Evolutionary conservation across 495 filamentous ascomycete species (phyloP).

Genomic region (Aspergillus biplanus): DNA sequence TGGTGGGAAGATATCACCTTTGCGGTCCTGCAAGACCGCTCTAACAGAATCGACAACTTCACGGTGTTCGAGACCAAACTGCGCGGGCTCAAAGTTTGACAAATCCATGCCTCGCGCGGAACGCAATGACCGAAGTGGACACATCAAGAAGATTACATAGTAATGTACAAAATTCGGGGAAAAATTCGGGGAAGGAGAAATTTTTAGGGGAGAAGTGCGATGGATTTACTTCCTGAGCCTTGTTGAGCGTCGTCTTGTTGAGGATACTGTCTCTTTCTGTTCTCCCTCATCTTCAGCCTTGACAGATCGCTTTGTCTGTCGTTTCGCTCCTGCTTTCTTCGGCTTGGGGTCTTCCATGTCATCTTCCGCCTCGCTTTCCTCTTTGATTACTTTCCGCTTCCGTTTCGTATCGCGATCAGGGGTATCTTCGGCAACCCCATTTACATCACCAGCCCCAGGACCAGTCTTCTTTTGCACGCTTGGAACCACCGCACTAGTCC

Average conservation of each 20-base stretch:
- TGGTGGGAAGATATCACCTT: slow-evolving; percentile 43
- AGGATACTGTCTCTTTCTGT: slow-evolving; percentile 13
- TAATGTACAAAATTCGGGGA: background rate
- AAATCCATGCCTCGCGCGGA: background rate
- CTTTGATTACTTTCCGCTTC: slow-evolving; percentile 40
- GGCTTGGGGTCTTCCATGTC: slow-evolving; percentile 28
- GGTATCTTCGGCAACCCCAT: slow-evolving; percentile 31
- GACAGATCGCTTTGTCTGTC: slow-evolving; percentile 25
- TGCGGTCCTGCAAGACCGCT: slow-evolving; percentile 34
- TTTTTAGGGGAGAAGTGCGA: background rate
- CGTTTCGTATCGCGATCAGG: slow-evolving; percentile 35
- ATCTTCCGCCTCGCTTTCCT: slow-evolving; percentile 34
- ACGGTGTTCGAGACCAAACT: slow-evolving; percentile 51
- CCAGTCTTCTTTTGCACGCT: slow-evolving; percentile 83
- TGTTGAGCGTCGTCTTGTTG: slow-evolving; percentile 43
- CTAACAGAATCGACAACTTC: slow-evolving; percentile 46
- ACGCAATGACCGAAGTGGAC: background rate
- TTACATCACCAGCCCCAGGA: slow-evolving; percentile 41
- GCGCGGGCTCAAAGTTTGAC: slow-evolving; percentile 32
- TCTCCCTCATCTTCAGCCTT: slow-evolving; percentile 28
- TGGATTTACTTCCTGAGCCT: slow-evolving; percentile 33
- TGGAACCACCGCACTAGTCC: slow-evolving; percentile 86
- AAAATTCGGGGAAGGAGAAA: background rate
- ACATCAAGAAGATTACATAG: background rate
- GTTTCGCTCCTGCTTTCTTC: slow-evolving; percentile 29